Evolutionary conservation across 306 rosid genomes (phyloP), one percentile per base, ranked within the genome.

Genomic region (Corylus avellana): DNA sequence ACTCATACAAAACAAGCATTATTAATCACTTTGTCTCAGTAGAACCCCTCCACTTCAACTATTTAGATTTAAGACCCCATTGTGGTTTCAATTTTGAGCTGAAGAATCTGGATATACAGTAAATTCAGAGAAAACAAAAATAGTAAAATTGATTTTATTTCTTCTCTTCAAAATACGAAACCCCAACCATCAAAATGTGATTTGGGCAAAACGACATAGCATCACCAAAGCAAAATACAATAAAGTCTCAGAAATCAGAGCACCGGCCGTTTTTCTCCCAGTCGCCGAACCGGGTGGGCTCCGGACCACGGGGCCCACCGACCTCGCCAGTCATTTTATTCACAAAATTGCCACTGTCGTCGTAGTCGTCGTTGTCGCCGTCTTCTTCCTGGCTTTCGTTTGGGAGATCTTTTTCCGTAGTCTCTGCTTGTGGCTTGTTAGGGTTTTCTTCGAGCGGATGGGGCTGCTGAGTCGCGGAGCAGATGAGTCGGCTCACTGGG

Each of bases 261-360:
- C 98, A 95, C 46, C 97, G 91, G 72, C 98, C 98, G 5, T 90
- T 95, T 51, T 89, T 86, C 80, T 95, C 98, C 98, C 98, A 95
- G 73, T 95, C 98, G 22, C 98, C 98, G 56, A 85, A 95, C 39
- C 98, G 88, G 14, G 97, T 92, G 70, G 98, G 98, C 81, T 95
- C 98, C 9, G 92, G 98, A 5, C 98, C 98, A 79, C 78, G 90
- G 29, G 98, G 98, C n/a, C 98, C 97, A 57, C 95, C 62, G 25
- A 56, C 25, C 10, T 56, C 62, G 25, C 62, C 62, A 10, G 62
- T 56, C 22, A 29, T 29, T n/a, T 56, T 56, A 10, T 56, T 56
- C 62, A n/a, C 62, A n/a, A n/a, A 8, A 56, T 8, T 27, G 29
- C 20, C 62, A 56, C 18, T 8, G 12, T 56, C 61, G 3, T n/a